Evolutionary conservation across 768 basidiomycete genomes (phyloP).

Genomic region (Boletus fagicola): DNA sequence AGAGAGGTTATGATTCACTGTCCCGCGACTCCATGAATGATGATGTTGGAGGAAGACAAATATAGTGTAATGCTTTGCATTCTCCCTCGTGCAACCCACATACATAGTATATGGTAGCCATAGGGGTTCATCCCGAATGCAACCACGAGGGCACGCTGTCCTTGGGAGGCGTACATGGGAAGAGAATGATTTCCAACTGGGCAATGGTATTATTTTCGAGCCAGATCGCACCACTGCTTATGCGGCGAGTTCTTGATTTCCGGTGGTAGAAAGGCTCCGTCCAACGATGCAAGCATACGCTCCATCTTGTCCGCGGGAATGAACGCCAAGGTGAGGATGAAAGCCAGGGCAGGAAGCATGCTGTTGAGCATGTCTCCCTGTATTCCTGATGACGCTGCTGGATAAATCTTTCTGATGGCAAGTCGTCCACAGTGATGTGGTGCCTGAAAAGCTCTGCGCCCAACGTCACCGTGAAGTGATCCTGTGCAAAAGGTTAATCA

Average conservation of each 20-base stretch:
- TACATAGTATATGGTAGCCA: conserved; percentile 13
- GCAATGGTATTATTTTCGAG: conserved; percentile 16
- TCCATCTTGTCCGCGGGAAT: conserved; percentile 12
- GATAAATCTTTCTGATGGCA: conserved; percentile 1
- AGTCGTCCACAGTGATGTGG: conserved; percentile 13
- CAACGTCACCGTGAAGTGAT: conserved; percentile 12
- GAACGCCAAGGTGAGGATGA: conserved; percentile 14
- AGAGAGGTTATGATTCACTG: neutral
- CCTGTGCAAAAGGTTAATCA: conserved; percentile 5
- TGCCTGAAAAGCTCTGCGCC: conserved; percentile 14
- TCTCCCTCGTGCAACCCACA: conserved; percentile 6
- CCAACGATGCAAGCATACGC: conserved; percentile 4
- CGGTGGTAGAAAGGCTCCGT: conserved; percentile 7
- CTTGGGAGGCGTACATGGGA: conserved; percentile 11
- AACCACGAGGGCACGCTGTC: neutral
- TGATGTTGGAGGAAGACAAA: conserved; percentile 14
- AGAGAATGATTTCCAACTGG: conserved; percentile 14
- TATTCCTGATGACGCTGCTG: neutral
- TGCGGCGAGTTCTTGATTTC: conserved; percentile 14
- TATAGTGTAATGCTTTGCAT: conserved; percentile 12
- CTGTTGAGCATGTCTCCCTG: conserved; percentile 14
- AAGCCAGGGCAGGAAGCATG: conserved; percentile 15
- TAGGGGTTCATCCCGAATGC: too few species aligned
- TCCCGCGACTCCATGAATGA: conserved; percentile 21
- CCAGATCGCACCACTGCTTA: conserved; percentile 13